Evolutionary conservation across 768 basidiomycete genomes (phyloP).

Genomic region (Calocera cornea): DNA sequence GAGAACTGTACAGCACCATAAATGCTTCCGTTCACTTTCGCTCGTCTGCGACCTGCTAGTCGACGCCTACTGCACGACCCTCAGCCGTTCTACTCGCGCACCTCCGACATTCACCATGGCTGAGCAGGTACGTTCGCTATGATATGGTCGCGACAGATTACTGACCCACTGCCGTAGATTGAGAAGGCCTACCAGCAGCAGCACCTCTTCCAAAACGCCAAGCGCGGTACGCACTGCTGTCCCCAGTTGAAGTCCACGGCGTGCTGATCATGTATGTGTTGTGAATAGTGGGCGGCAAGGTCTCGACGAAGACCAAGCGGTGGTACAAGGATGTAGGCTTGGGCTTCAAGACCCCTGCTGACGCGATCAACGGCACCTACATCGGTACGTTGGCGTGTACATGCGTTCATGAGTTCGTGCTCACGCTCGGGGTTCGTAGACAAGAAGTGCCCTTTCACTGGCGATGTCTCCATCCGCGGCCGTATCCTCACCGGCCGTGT

Average conservation of each 20-base stretch:
- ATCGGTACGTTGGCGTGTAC: constrained; percentile 47
- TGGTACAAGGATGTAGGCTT: constrained; percentile 99
- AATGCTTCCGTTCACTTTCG: constrained; percentile 2
- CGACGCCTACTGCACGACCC: neutral
- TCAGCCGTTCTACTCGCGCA: constrained; percentile 1
- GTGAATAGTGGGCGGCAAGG: constrained; percentile 66
- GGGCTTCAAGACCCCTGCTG: constrained; percentile 89
- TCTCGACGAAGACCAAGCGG: constrained; percentile 85
- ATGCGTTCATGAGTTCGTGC: neutral
- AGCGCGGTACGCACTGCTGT: constrained; percentile 58
- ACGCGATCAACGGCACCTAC: constrained; percentile 93
- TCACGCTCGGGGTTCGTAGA: constrained; percentile 34
- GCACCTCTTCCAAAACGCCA: constrained; percentile 93
- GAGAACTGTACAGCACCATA: neutral
- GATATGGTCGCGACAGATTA: neutral
- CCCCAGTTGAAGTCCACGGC: neutral
- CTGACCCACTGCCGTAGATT: constrained; percentile 37
- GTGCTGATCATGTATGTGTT: neutral
- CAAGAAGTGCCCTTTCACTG: constrained; percentile 99
- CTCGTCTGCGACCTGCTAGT: neutral
- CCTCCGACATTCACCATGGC: constrained; percentile 2
- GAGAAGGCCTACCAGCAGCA: constrained; percentile 99
- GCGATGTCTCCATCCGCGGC: constrained; percentile 93
- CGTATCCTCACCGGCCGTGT: constrained; percentile 98
- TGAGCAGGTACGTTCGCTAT: neutral